These are phyloP conservation scores for Paraconiothyrium sp. DNA, from an alignment of 2,329 filamentous ascomycete species.

Conservation along the genomic window DNA sequence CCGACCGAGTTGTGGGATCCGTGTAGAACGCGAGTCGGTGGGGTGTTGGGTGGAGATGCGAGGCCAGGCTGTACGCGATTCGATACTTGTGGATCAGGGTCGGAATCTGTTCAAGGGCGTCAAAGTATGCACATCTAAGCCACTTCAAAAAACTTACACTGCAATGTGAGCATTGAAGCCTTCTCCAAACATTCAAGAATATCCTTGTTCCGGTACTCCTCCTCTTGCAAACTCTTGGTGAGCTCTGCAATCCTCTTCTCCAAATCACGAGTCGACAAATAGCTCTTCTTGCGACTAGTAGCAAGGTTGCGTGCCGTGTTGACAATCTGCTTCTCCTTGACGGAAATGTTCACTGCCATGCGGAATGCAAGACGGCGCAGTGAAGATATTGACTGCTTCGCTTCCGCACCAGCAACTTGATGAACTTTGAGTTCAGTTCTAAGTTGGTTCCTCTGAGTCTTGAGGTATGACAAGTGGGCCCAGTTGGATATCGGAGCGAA, in stretches of 20 bases:
- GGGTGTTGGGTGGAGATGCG: conserved; percentile 47
- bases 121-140: conserved; percentile 8
- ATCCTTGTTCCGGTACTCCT: conserved; percentile 49
- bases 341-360: conserved; percentile 51
- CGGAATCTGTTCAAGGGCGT: conserved; percentile 33
- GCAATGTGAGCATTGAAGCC: conserved; percentile 48
- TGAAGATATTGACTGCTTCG: conserved; percentile 46
- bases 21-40: conserved; percentile 33
- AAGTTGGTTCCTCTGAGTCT: conserved; percentile 46
- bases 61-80: conserved; percentile 34
- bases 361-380: conserved; percentile 49
- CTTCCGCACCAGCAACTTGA: conserved; percentile 44
- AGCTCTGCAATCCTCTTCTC: conserved; percentile 47
- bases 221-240: conserved; percentile 40
- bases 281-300: conserved; percentile 41
- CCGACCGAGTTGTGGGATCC: conserved; percentile 24
- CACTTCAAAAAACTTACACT: conserved; percentile 35
- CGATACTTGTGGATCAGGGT: conserved; percentile 30
- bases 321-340: conserved; percentile 51
- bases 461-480: conserved; percentile 48
- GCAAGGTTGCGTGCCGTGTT: conserved; percentile 44
- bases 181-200: conserved; percentile 49
- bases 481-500: conserved; percentile 46
- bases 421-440: conserved; percentile 45
- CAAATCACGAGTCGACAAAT: conserved; percentile 41